Evolutionary conservation across 148 eudicot species (phyloP).

Genomic region (Talinum fruticosum): DNA sequence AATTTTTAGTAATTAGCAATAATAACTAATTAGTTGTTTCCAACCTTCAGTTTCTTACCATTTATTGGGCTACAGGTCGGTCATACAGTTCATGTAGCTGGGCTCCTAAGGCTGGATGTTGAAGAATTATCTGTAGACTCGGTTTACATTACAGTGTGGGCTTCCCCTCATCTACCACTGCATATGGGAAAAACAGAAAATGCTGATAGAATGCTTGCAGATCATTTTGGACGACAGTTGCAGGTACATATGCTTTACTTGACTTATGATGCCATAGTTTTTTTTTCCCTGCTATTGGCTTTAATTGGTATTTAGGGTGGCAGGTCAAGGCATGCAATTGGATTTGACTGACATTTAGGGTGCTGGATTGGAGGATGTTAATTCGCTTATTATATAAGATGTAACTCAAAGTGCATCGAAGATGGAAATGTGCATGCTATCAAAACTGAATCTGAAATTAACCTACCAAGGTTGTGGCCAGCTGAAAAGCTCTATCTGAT

Average conservation of each 20-base stretch:
- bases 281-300: neutral
- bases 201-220: constrained; percentile 49
- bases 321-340: too few species aligned
- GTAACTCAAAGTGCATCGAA: too few species aligned
- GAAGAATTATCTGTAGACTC: constrained; percentile 70
- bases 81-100: constrained; percentile 85
- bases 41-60: neutral
- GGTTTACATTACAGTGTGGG: constrained; percentile 87
- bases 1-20: neutral
- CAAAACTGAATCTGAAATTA: neutral
- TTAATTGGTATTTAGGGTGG: too few species aligned
- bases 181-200: constrained; percentile 95
- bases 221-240: constrained; percentile 79
- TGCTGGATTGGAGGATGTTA: neutral
- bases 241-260: constrained; percentile 44
- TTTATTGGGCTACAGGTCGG: constrained; percentile 55
- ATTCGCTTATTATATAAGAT: neutral
- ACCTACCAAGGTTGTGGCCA: neutral
- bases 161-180: constrained; percentile 76
- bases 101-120: constrained; percentile 78
- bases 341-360: too few species aligned
- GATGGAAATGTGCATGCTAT: too few species aligned
- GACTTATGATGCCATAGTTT: neutral
- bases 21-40: neutral
- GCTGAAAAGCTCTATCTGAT: neutral